phyloP scores from a whole-genome alignment of 495 filamentous ascomycete genomes.

The Hypoxylon rickii region DNA sequence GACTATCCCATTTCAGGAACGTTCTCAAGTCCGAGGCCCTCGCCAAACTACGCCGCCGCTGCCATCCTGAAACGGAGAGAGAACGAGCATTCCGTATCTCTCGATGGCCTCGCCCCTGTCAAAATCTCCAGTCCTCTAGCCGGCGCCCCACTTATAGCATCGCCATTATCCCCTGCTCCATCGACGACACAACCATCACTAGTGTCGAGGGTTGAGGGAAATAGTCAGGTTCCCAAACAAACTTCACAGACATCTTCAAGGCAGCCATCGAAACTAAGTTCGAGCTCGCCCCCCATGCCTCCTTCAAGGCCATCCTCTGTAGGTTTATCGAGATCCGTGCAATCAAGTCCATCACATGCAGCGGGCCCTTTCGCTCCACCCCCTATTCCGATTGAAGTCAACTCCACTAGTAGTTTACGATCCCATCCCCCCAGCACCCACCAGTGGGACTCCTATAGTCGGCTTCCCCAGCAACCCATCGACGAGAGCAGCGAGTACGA shows the following conservation, averaged over 20 bases:
- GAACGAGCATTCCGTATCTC: conserved; percentile 32
- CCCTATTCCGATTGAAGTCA: conserved; percentile 35
- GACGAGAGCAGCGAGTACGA: conserved; percentile 21
- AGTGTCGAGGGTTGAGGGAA: conserved; percentile 10
- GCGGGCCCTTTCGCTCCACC: conserved; percentile 38
- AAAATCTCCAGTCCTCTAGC: conserved; percentile 32
- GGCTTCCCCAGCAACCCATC: conserved; percentile 19
- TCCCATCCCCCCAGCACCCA: conserved; percentile 24
- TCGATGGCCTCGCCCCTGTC: conserved; percentile 31
- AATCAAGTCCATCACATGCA: conserved; percentile 29
- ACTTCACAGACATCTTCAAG: conserved; percentile 8
- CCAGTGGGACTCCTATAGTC: conserved; percentile 32
- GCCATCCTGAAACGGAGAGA: conserved; percentile 43
- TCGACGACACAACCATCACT: conserved; percentile 9
- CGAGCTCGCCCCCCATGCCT: conserved; percentile 15
- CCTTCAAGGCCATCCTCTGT: conserved; percentile 28
- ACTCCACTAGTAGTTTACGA: conserved; percentile 25
- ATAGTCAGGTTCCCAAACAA: conserved; percentile 1
- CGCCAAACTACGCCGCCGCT: conserved; percentile 34
- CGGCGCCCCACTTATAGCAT: conserved; percentile 19
- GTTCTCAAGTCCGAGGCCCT: conserved; percentile 42
- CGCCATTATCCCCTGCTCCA: conserved; percentile 7
- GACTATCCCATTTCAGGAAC: conserved; percentile 35
- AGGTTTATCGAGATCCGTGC: conserved; percentile 17
- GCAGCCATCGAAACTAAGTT: conserved; percentile 9